Percentiles rank a stretch among this genome's conserved stretches.
phyloP scores from a whole-genome alignment of 441 rosid genomes.

The Croton laevigatus region DNA sequence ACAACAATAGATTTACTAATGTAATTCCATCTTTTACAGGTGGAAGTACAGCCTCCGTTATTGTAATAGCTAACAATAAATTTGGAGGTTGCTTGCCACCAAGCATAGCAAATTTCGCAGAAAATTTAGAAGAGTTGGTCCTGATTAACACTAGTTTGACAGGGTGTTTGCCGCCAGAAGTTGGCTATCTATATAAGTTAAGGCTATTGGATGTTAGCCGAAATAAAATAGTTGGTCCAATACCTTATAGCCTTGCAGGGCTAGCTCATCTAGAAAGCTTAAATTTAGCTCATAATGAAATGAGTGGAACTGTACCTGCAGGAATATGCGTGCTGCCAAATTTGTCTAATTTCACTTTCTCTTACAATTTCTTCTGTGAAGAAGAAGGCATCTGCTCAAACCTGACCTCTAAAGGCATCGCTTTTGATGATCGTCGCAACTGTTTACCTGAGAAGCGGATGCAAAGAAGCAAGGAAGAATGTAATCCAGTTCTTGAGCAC shows the following conservation, averaged over 20 bases:
- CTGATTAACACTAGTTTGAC: conserved; percentile 59
- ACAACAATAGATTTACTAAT: conserved; percentile 64
- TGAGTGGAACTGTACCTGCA: conserved; percentile 57
- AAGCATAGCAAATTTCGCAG: conserved; percentile 58
- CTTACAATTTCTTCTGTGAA: conserved; percentile 69
- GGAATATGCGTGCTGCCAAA: conserved; percentile 66
- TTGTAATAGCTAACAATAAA: conserved; percentile 80
- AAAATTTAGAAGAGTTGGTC: conserved; percentile 66
- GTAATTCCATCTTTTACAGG: conserved; percentile 42
- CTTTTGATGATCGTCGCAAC: conserved; percentile 59
- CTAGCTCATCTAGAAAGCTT: conserved; percentile 61
- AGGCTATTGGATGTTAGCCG: conserved; percentile 73
- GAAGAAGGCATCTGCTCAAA: conserved; percentile 60
- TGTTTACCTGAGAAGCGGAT: conserved; percentile 62
- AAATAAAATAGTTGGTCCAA: conserved; percentile 65
- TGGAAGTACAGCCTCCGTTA: conserved; percentile 54
- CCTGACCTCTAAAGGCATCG: conserved; percentile 50
- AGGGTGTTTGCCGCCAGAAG: conserved; percentile 81
- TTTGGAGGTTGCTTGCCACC: conserved; percentile 81
- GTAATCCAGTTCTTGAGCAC: conserved; percentile 48
- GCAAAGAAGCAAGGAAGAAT: conserved; percentile 57
- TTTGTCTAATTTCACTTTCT: conserved; percentile 56
- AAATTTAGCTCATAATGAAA: conserved; percentile 61
- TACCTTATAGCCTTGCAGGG: conserved; percentile 72
- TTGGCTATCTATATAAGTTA: conserved; percentile 70